These are phyloP conservation scores for Paraurostyla sp. DNA, from an alignment of 73 alveolate species.

Conservation along the genomic window DNA sequence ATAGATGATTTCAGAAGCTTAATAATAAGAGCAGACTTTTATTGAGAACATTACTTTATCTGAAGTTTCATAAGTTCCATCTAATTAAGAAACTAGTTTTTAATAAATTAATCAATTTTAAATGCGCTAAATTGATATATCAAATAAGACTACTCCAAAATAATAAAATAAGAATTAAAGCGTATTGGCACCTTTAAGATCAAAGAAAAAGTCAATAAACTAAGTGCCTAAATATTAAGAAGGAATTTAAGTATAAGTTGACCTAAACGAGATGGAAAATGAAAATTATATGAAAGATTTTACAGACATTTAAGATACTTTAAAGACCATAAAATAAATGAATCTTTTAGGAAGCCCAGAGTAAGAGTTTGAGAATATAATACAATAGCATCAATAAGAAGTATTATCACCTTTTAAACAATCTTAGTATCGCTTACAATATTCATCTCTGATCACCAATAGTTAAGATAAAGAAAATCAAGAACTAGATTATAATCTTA, in stretches of 20 bases:
- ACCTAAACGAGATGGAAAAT: not conserved
- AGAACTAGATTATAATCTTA: conserved; percentile 21
- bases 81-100: no score
- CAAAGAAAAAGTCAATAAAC: not conserved
- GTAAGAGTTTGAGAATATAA: not conserved
- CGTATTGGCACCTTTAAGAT: no score
- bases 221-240: conserved; percentile 4
- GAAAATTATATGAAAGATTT: conserved; percentile 15
- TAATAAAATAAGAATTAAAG: not conserved
- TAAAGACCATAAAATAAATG: conserved; percentile 46
- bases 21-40: no score
- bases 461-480: not conserved
- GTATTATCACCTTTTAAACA: no score
- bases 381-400: no score
- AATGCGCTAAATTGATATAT: no score
- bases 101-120: no score
- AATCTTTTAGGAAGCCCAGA: conserved; percentile 12
- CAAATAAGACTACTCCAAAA: no score
- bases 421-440: not conserved
- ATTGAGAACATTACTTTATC: no score
- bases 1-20: no score
- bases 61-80: no score
- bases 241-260: not conserved
- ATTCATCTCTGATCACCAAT: not conserved
- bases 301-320: conserved; percentile 4